Conservation (phyloP, 495 filamentous ascomycete genomes). For the Podospora tetraspora region DNA sequence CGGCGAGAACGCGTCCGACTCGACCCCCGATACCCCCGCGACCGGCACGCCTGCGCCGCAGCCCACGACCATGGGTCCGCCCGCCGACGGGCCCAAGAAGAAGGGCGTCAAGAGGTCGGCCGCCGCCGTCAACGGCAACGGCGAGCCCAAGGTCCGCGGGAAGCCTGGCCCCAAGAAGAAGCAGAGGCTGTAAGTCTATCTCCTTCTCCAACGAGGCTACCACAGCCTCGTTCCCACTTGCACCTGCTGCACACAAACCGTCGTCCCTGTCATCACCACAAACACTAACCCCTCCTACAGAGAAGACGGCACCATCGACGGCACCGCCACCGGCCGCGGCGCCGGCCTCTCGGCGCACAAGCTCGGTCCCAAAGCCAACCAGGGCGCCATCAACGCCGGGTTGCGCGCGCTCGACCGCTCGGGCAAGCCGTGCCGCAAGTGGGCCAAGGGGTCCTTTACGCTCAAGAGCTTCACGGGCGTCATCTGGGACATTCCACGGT, state of each 20-base stretch:
- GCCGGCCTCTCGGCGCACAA: slow-evolving; percentile 51
- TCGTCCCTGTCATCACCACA: not conserved
- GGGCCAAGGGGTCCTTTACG: slow-evolving; percentile 73
- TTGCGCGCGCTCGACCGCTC: slow-evolving; percentile 88
- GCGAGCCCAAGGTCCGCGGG: slow-evolving; percentile 57
- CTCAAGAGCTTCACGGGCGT: slow-evolving; percentile 93
- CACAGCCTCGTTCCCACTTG: not conserved
- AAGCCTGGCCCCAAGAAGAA: slow-evolving; percentile 97
- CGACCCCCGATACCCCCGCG: slow-evolving; percentile 42
- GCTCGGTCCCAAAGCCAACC: slow-evolving; percentile 94
- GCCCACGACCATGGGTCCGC: slow-evolving; percentile 42
- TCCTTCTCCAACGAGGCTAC: not conserved
- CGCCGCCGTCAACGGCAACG: slow-evolving; percentile 46
- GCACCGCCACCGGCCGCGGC: slow-evolving; percentile 31
- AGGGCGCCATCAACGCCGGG: slow-evolving; percentile 94
- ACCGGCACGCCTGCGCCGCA: slow-evolving; percentile 41
- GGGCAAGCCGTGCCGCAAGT: slow-evolving; percentile 85
- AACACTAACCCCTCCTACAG: slow-evolving; percentile 32
- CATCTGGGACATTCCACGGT: slow-evolving; percentile 75
- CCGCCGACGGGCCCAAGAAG: slow-evolving; percentile 55
- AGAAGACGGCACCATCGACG: slow-evolving; percentile 57
- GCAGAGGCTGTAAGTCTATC: slow-evolving; percentile 71
- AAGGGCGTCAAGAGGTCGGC: slow-evolving; percentile 50
- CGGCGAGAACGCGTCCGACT: slow-evolving; percentile 45
- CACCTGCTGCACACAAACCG: not conserved